Conservation (phyloP, 2,329 filamentous ascomycete genomes). For the Paecilomyces variotii region DNA sequence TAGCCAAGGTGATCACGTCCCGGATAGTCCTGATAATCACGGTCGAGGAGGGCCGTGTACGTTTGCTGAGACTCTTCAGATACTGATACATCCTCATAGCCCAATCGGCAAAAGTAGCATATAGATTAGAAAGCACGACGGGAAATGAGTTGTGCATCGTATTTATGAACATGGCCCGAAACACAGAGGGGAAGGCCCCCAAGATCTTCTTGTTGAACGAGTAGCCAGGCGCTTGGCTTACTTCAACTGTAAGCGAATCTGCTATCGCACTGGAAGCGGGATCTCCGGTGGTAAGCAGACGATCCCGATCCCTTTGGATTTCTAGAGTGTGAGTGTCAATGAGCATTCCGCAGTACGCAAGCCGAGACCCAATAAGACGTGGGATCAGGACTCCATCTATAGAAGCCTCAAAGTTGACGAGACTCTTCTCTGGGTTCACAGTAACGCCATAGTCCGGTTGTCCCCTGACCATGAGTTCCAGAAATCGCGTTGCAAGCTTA, state of each 20-base stretch:
- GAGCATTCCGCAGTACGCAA: conserved; percentile 80
- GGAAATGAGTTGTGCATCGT: conserved; percentile 63
- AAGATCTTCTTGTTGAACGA: conserved; percentile 75
- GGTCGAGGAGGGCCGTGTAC: conserved; percentile 44
- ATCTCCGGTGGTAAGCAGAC: conserved; percentile 35
- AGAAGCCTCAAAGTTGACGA: conserved; percentile 70
- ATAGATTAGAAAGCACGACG: conserved; percentile 67
- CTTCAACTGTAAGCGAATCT: conserved; percentile 73
- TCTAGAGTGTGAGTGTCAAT: conserved; percentile 70
- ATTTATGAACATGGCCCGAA: conserved; percentile 48
- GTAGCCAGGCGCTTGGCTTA: conserved; percentile 61
- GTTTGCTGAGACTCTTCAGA: conserved; percentile 48
- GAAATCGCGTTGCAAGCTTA: conserved; percentile 61
- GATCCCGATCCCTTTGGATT: conserved; percentile 60
- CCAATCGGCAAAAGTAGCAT: conserved; percentile 66
- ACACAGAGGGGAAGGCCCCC: conserved; percentile 69
- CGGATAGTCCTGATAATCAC: conserved; percentile 60
- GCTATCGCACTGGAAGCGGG: conserved; percentile 51
- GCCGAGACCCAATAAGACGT: conserved; percentile 43
- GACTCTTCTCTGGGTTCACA: conserved; percentile 69
- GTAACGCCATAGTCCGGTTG: conserved; percentile 70
- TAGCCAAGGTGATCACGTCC: conserved; percentile 58
- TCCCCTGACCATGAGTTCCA: conserved; percentile 72
- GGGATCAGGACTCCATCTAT: conserved; percentile 48
- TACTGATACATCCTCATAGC: conserved; percentile 65